A percentile compares a stretch with the other conserved stretches of the same genome.
Conservation (phyloP, 2,329 filamentous ascomycete genomes). For the Trichoderma asperellum region DNA sequence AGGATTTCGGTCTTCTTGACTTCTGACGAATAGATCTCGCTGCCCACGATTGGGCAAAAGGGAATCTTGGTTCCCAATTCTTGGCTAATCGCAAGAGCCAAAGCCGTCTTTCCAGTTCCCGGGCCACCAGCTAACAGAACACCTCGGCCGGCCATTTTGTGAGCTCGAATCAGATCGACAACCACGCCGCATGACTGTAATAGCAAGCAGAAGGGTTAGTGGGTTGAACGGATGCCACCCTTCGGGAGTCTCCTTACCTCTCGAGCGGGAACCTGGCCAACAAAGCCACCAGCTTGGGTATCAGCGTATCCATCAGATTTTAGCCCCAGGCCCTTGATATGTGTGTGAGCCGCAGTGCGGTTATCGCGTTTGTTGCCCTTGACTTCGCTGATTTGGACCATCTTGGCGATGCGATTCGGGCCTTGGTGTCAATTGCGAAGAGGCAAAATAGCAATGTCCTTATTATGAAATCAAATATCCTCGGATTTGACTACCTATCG, state of each 20-base stretch:
- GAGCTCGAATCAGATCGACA: conserved; percentile 91
- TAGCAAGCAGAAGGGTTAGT: background rate
- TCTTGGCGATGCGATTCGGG: conserved; percentile 48
- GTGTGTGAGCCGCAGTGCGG: conserved; percentile 93
- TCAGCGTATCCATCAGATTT: conserved; percentile 86
- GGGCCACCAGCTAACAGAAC: conserved; percentile 93
- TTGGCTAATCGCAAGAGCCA: conserved; percentile 93
- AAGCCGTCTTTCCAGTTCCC: conserved; percentile 94
- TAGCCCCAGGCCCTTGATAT: conserved; percentile 93
- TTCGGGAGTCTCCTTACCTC: conserved; percentile 64
- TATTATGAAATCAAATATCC: background rate
- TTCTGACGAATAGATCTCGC: conserved; percentile 96
- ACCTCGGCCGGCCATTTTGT: conserved; percentile 96
- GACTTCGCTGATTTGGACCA: conserved; percentile 92
- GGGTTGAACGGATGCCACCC: background rate
- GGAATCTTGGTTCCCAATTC: conserved; percentile 97
- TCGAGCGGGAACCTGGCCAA: conserved; percentile 84
- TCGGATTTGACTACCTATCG: background rate
- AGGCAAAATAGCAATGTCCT: background rate
- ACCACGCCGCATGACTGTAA: conserved; percentile 89
- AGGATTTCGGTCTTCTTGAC: conserved; percentile 99
- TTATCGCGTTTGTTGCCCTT: conserved; percentile 95
- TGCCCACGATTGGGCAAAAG: conserved; percentile 97
- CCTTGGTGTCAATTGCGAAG: background rate
- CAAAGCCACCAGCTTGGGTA: conserved; percentile 77